Conservation (phyloP, 2,329 filamentous ascomycete species). For the Exserohilum rostratum region DNA sequence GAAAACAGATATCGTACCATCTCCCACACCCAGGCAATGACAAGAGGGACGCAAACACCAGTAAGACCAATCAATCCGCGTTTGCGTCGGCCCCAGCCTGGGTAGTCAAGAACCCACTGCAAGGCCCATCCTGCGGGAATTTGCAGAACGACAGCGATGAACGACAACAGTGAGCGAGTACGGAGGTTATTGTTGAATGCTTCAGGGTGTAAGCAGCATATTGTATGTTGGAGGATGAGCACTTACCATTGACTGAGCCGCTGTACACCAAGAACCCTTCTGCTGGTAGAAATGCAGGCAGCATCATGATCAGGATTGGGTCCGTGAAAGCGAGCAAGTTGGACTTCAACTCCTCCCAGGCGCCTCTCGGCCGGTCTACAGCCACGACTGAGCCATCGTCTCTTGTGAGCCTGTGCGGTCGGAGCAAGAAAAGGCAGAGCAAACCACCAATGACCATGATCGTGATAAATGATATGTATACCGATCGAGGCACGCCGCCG, state of each 20-base stretch:
- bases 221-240: too few species aligned
- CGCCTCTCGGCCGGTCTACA: slow-evolving; percentile 32
- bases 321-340: slow-evolving; percentile 38
- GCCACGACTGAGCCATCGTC: slow-evolving; percentile 40
- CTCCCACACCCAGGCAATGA: slow-evolving; percentile 41
- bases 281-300: slow-evolving; percentile 37
- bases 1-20: slow-evolving; percentile 23
- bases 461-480: slow-evolving; percentile 39
- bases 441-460: slow-evolving; percentile 39
- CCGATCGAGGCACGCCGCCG: slow-evolving; percentile 37
- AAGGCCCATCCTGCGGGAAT: slow-evolving; percentile 40
- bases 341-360: slow-evolving; percentile 34
- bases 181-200: slow-evolving; percentile 39
- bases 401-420: slow-evolving; percentile 35
- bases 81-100: slow-evolving; percentile 37
- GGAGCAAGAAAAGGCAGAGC: slow-evolving; percentile 31
- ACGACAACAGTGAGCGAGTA: slow-evolving; percentile 35
- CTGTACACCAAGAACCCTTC: slow-evolving; percentile 41
- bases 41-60: slow-evolving; percentile 31
- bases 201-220: slow-evolving; percentile 4
- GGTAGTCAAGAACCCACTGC: slow-evolving; percentile 38
- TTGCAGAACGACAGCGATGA: slow-evolving; percentile 37
- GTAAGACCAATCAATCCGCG: slow-evolving; percentile 37
- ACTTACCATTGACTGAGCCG: slow-evolving; percentile 42
- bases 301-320: slow-evolving; percentile 36